A percentile compares a stretch with the other conserved stretches of the same genome.
These are phyloP conservation scores for Aspergillus ruber DNA, from an alignment of 2,329 filamentous ascomycete species.

Conservation along the genomic window DNA sequence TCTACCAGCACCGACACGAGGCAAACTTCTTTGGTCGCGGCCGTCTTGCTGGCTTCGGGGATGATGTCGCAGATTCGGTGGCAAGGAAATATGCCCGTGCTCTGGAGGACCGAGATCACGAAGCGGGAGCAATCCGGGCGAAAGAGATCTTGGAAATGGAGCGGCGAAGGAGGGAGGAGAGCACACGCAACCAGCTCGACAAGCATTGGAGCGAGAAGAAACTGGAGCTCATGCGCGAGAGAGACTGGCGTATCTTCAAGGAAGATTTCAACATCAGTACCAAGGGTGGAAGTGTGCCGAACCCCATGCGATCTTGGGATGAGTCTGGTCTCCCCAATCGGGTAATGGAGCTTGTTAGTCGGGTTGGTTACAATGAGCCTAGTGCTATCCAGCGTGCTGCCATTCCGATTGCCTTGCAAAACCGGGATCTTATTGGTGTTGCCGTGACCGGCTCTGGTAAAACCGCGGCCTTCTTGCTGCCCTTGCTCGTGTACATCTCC, in stretches of 20 bases:
- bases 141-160: constrained; percentile 80
- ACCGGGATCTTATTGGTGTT: constrained; percentile 93
- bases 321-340: constrained; percentile 75
- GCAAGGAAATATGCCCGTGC: constrained; percentile 57
- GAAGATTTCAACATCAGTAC: constrained; percentile 96
- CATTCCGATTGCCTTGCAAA: constrained; percentile 89
- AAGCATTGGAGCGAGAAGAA: constrained; percentile 96
- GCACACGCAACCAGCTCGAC: constrained; percentile 66
- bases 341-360: constrained; percentile 72
- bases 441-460: constrained; percentile 98
- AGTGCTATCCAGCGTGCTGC: constrained; percentile 88
- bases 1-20: constrained; percentile 64
- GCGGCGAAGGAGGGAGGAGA: constrained; percentile 65
- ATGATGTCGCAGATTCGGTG: constrained; percentile 48
- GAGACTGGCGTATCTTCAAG: constrained; percentile 99
- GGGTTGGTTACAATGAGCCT: constrained; percentile 86
- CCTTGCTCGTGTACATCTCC: constrained; percentile 88
- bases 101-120: constrained; percentile 66
- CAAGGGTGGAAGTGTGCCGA: constrained; percentile 84
- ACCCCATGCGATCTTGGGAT: constrained; percentile 91
- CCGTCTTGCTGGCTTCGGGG: constrained; percentile 59
- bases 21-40: constrained; percentile 65
- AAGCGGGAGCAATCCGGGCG: constrained; percentile 70
- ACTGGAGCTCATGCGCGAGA: constrained; percentile 87
- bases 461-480: constrained; percentile 89